Evolutionary conservation across 108 stramenopile species (phyloP).

Genomic region (Discostella pseudostelligera): DNA sequence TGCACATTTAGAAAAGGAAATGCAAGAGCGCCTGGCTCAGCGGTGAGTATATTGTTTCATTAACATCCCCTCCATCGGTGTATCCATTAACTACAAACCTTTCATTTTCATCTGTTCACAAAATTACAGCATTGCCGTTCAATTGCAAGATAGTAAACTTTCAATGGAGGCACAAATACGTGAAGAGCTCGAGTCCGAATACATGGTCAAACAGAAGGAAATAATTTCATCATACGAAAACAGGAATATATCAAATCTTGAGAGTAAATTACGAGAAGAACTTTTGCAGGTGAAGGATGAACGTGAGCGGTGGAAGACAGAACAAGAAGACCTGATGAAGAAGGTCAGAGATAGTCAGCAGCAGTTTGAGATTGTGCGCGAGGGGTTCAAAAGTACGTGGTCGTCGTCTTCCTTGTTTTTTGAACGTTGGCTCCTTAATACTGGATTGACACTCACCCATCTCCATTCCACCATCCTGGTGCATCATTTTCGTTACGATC

Average conservation of each 20-base stretch:
- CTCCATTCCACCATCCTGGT: too few relatives aligned
- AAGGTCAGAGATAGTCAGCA: conserved; percentile 21
- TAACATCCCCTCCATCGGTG: neutral
- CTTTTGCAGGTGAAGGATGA: conserved; percentile 27
- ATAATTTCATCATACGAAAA: conserved; percentile 6
- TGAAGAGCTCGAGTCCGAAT: conserved; percentile 32
- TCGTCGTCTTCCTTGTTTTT: neutral
- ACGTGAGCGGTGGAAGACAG: conserved; percentile 30
- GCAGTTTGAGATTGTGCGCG: conserved; percentile 27
- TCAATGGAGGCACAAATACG: conserved; percentile 23
- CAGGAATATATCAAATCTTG: conserved; percentile 16
- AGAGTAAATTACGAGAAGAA: conserved; percentile 23
- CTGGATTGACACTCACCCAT: too few relatives aligned
- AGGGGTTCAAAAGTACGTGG: conserved; percentile 25
- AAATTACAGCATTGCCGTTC: conserved; percentile 5
- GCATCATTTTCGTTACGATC: neutral
- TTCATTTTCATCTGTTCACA: neutral
- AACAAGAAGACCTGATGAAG: conserved; percentile 32
- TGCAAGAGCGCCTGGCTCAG: conserved; percentile 34
- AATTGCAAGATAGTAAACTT: conserved; percentile 27
- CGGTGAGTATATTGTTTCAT: conserved; percentile 6
- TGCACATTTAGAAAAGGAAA: conserved; percentile 31
- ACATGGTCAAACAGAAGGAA: conserved; percentile 1
- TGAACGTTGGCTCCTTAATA: too few relatives aligned
- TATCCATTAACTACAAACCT: neutral